Evolutionary conservation across 805 yeast genomes (phyloP).

Genomic region (Metschnikowia koreensis): DNA sequence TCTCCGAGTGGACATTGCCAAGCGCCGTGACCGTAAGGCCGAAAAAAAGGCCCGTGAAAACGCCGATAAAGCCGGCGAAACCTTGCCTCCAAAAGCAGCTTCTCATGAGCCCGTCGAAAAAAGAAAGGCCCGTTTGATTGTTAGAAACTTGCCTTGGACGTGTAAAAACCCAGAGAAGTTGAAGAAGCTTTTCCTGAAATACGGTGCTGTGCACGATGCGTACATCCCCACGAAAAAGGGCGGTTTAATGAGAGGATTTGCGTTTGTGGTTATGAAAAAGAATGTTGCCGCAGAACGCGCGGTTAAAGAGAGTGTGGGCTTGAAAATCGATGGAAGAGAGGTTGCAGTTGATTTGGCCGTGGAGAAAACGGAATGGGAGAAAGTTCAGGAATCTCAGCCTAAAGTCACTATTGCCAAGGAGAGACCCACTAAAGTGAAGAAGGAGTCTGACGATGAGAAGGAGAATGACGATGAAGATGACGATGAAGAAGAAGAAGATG

Average conservation of each 20-base stretch:
- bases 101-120: slow-evolving; percentile 52
- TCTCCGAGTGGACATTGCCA: slow-evolving; percentile 82
- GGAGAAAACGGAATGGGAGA: slow-evolving; percentile 82
- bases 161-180: slow-evolving; percentile 74
- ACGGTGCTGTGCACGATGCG: slow-evolving; percentile 85
- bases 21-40: slow-evolving; percentile 78
- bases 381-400: slow-evolving; percentile 33
- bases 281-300: slow-evolving; percentile 76
- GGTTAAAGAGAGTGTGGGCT: slow-evolving; percentile 66
- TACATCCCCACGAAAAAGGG: slow-evolving; percentile 84
- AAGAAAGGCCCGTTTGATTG: slow-evolving; percentile 81
- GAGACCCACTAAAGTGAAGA: slow-evolving; percentile 31
- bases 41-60: slow-evolving; percentile 1
- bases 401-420: slow-evolving; percentile 14
- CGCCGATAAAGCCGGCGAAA: slow-evolving; percentile 14
- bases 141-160: slow-evolving; percentile 96
- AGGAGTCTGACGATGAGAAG: slow-evolving; percentile 40
- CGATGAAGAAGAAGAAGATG: slow-evolving; percentile 35
- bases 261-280: slow-evolving; percentile 86
- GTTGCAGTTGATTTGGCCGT: slow-evolving; percentile 95
- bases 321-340: slow-evolving; percentile 83
- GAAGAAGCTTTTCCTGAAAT: slow-evolving; percentile 66
- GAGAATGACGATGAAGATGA: slow-evolving; percentile 32
- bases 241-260: slow-evolving; percentile 93
- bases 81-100: slow-evolving; percentile 18